Evolutionary conservation across 441 rosid genomes (phyloP).

Genomic region (Theobroma grandiflorum): DNA sequence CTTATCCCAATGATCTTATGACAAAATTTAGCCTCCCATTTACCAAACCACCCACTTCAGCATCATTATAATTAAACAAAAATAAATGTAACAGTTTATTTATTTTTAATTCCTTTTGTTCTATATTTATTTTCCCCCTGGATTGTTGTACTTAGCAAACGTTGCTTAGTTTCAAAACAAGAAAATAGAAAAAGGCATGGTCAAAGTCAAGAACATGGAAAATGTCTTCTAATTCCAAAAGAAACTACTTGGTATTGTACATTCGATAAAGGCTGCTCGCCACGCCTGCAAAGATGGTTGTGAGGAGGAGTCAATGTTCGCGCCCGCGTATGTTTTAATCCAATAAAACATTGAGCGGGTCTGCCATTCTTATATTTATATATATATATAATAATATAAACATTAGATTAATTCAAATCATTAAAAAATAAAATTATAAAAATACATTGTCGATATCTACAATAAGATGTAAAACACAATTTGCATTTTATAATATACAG

Average conservation of each 20-base stretch:
- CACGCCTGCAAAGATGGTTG: background rate
- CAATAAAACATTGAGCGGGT: background rate
- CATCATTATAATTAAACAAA: too few species aligned
- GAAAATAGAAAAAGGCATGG: background rate
- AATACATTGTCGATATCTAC: background rate
- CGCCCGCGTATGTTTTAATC: background rate
- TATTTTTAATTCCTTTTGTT: background rate
- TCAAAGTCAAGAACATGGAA: background rate
- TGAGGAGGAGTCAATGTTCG: background rate
- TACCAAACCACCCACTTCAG: background rate
- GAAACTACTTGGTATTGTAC: background rate
- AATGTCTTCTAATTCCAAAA: background rate
- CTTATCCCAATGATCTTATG: background rate
- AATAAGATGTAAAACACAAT: background rate
- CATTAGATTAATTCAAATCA: background rate
- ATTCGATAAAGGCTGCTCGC: too few species aligned
- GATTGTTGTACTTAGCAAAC: background rate
- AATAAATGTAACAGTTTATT: background rate
- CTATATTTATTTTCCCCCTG: background rate
- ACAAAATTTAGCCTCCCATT: background rate
- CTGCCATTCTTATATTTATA: background rate
- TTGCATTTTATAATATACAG: background rate
- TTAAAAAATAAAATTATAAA: background rate
- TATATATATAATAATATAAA: background rate
- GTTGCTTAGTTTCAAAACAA: background rate